These are phyloP conservation scores for Fomitopsis palustris DNA, from an alignment of 1,284 basidiomycete species.

Conservation along the genomic window DNA sequence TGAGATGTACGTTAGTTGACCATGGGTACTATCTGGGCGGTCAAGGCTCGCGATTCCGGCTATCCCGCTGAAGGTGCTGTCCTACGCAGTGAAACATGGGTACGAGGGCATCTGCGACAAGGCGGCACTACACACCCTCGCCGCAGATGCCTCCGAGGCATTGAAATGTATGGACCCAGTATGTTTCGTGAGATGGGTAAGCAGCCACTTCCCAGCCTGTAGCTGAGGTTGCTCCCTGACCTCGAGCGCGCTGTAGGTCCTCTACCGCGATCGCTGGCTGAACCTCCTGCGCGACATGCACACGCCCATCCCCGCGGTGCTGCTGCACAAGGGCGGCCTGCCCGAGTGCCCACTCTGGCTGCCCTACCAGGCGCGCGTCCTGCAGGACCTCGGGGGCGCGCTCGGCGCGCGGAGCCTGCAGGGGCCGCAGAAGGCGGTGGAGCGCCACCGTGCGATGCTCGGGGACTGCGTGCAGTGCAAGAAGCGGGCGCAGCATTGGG, in stretches of 20 bases:
- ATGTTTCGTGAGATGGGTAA: neutral
- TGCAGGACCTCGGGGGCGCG: neutral
- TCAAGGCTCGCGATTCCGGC: neutral
- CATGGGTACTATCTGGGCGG: neutral
- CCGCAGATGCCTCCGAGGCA: neutral
- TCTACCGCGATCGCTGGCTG: neutral
- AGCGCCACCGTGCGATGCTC: neutral
- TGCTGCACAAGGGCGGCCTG: neutral
- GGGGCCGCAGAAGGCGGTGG: neutral
- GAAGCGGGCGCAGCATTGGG: neutral
- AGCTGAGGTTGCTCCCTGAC: too few relatives aligned
- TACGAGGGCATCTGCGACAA: neutral
- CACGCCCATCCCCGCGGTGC: too few relatives aligned
- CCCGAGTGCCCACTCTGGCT: neutral
- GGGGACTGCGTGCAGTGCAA: neutral
- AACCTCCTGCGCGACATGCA: neutral
- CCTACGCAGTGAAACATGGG: slow-evolving; percentile 1
- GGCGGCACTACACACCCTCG: neutral
- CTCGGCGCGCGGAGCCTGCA: neutral
- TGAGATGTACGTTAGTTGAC: neutral
- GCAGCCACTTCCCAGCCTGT: neutral
- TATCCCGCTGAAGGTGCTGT: neutral
- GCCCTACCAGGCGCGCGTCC: neutral
- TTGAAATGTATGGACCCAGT: neutral
- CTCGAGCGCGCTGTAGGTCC: neutral